Evolutionary conservation across 306 rosid genomes (phyloP).

Genomic region (Vicia villosa): DNA sequence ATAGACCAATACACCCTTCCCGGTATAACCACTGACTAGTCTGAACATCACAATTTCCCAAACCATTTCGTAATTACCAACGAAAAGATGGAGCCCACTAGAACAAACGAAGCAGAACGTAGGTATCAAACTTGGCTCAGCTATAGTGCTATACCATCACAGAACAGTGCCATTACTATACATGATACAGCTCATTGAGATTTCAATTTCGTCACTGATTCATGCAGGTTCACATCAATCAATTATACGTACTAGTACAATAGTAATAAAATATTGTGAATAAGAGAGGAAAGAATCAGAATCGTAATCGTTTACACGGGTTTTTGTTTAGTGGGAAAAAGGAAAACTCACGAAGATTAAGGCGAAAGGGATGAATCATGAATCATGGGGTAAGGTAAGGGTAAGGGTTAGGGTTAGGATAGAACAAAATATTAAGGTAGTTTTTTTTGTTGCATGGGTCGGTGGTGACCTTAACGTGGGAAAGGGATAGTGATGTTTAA

Average conservation of each 20-base stretch:
- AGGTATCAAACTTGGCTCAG: constrained; percentile 43
- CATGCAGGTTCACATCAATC: constrained; percentile 34
- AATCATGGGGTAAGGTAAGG: background rate
- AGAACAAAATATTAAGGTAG: constrained; percentile 27
- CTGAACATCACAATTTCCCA: constrained; percentile 53
- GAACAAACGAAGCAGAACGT: constrained; percentile 39
- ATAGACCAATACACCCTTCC: constrained; percentile 45
- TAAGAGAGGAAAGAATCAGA: background rate
- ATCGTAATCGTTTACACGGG: background rate
- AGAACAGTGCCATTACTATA: constrained; percentile 15
- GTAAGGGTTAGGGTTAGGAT: background rate
- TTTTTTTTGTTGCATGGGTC: constrained; percentile 45
- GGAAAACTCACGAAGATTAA: constrained; percentile 48
- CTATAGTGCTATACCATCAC: constrained; percentile 33
- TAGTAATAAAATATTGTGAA: background rate
- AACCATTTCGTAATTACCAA: constrained; percentile 34
- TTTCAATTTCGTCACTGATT: constrained; percentile 28
- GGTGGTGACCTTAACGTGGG: constrained; percentile 73
- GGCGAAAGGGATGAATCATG: constrained; percentile 58
- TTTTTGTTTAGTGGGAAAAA: constrained; percentile 40
- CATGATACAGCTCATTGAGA: constrained; percentile 39
- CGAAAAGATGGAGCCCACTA: constrained; percentile 63
- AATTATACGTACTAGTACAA: constrained; percentile 7
- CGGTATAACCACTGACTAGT: constrained; percentile 36
- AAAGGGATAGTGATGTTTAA: constrained; percentile 49